Evolutionary conservation across 768 basidiomycete species (phyloP), one percentile per base, ranked within the genome.

Genomic region (Rhizopogon rudus): DNA sequence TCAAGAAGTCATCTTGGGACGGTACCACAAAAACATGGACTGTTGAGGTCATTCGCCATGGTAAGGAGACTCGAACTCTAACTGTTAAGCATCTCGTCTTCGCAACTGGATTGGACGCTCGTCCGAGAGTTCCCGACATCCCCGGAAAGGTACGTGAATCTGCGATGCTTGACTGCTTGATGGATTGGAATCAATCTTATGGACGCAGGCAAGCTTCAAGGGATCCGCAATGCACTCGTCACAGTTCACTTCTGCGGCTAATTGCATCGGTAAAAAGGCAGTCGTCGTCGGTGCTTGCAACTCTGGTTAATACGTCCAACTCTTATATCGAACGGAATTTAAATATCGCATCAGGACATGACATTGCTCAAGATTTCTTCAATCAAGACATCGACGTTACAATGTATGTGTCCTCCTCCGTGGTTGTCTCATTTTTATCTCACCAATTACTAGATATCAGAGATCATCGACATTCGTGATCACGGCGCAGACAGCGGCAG

Each of bases 261-360:
- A 78, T 33, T 78, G 80, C 59, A 55, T 68, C 6, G 84, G 84
- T 6, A 87, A 87, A 72, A 86, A 82, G 60, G 84, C 80, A 5
- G 73, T 87, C 1, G 73, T 88, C n/a, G 73, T 89, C 3, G 86
- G 87, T 13, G 79, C 86, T 16, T 81, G 82, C 41, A 85, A 80
- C 50, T 84, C 85, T 17, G 78, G 79, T 79, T 61, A 22, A 64
- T 42, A 10, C 3, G 6, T 17, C 45, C 13, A 12, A 17, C 25
- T 25, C 31, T n/a, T 13, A 10, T 25, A 28, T 45, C 28, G 6
- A n/a, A 29, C 25, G 17, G 25, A 55, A 25, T 56, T 57, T 56
- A 42, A 13, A 3, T 28, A n/a, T 45, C 6, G 25, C 3, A 33
- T 5, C 57, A 69, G 71, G 55, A 7, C 73, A 73, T 51, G 75